These are phyloP conservation scores for Vigna nakashimae DNA, from an alignment of 306 rosid species.

Conservation along the genomic window DNA sequence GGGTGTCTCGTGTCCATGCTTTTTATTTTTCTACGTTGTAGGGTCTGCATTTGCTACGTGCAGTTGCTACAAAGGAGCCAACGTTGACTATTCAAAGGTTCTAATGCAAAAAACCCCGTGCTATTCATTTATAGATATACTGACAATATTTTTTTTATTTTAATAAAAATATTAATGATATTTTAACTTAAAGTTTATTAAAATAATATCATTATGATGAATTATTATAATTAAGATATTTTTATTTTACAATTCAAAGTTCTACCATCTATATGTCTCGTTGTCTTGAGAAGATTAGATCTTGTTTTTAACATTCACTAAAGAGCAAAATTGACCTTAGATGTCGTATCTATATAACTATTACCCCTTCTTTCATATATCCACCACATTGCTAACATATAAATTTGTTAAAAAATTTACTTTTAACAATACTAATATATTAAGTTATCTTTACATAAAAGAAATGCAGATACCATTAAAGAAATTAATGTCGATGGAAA, in stretches of 20 bases:
- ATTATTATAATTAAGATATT: no score
- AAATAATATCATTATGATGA: no score
- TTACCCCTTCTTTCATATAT: background rate
- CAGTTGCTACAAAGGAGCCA: background rate
- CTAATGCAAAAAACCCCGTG: background rate
- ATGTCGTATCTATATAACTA: no score
- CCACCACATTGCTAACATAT: background rate
- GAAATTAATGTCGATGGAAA: background rate
- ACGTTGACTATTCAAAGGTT: background rate
- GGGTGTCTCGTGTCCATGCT: background rate
- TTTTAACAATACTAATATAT: background rate
- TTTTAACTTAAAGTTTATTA: no score
- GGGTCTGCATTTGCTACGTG: background rate
- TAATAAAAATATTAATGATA: no score
- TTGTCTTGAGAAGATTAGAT: no score
- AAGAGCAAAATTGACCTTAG: no score
- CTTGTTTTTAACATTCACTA: no score
- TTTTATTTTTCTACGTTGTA: slow-evolving; percentile 10
- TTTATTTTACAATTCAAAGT: no score
- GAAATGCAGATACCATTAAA: background rate
- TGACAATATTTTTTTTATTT: no score
- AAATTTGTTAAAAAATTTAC: no score
- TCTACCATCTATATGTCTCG: no score
- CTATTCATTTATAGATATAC: background rate
- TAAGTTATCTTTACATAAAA: background rate